phyloP scores from a whole-genome alignment of 345 rosid species.

The Zanthoxylum bungeanum region DNA sequence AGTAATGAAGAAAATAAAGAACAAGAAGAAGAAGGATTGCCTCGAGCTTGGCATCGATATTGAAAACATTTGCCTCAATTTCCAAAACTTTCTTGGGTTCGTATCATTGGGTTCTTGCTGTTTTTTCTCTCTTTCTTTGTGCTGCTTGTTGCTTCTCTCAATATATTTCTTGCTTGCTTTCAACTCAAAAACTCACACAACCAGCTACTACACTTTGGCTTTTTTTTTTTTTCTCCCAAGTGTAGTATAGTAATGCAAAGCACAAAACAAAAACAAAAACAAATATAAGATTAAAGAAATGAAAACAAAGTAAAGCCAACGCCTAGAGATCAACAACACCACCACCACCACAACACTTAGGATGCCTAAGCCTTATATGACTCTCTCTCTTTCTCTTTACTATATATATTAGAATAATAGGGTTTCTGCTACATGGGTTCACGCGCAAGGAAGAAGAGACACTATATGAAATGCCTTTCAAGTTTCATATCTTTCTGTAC shows the following conservation, averaged over 20 bases:
- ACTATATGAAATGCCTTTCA: slow-evolving; percentile 16
- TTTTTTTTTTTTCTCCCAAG: background rate
- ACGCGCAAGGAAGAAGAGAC: slow-evolving; percentile 22
- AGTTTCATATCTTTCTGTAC: slow-evolving; percentile 8
- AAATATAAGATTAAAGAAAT: slow-evolving; percentile 1
- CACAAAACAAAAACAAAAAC: slow-evolving; percentile 15
- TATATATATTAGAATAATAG: background rate
- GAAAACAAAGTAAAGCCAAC: slow-evolving; percentile 30
- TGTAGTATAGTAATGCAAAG: slow-evolving; percentile 3
- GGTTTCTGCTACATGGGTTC: slow-evolving; percentile 9
- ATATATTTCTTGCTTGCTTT: slow-evolving; percentile 52
- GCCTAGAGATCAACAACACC: slow-evolving; percentile 76
- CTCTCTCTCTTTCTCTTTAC: background rate
- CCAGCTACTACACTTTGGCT: background rate
- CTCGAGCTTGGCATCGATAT: slow-evolving; percentile 50
- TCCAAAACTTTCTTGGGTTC: slow-evolving; percentile 61
- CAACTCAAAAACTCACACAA: slow-evolving; percentile 43
- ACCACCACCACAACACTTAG: slow-evolving; percentile 39
- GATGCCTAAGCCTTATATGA: slow-evolving; percentile 30
- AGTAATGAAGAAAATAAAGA: slow-evolving; percentile 18
- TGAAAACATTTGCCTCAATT: slow-evolving; percentile 72
- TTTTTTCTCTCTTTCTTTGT: slow-evolving; percentile 29
- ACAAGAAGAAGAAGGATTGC: slow-evolving; percentile 27
- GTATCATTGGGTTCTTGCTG: slow-evolving; percentile 56
- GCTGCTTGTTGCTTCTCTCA: slow-evolving; percentile 28